phyloP scores from a whole-genome alignment of 2,329 filamentous ascomycete species.

The Colletotrichum lupini region DNA sequence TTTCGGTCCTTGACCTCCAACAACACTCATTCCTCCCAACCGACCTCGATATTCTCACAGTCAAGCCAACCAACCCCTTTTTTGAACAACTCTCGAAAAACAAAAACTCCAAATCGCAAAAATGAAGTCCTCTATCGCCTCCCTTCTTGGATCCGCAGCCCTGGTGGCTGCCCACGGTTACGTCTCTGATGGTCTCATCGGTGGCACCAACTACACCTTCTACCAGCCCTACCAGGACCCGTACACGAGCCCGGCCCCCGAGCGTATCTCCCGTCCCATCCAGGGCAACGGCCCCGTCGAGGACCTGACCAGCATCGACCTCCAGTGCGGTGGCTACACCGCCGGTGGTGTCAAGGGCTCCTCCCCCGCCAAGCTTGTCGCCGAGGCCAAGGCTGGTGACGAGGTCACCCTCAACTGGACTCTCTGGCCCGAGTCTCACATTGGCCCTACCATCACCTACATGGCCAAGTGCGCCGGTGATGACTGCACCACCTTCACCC shows the following conservation, averaged over 20 bases:
- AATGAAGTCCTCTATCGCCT: constrained; percentile 38
- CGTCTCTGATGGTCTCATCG: constrained; percentile 57
- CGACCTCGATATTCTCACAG: constrained; percentile 29
- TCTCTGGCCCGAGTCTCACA: constrained; percentile 59
- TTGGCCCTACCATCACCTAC: constrained; percentile 68
- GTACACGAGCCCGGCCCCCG: constrained; percentile 51
- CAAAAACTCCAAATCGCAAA: constrained; percentile 18
- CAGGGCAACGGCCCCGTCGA: constrained; percentile 68
- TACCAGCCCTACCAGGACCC: constrained; percentile 55
- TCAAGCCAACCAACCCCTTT: constrained; percentile 17
- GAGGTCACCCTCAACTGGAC: constrained; percentile 67
- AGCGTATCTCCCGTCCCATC: constrained; percentile 66
- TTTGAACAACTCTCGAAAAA: not conserved
- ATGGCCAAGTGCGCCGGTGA: constrained; percentile 68
- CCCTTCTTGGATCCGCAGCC: constrained; percentile 46
- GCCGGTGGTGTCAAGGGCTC: constrained; percentile 61
- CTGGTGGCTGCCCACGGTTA: constrained; percentile 61
- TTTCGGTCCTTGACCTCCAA: constrained; percentile 32
- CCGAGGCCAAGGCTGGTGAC: constrained; percentile 63
- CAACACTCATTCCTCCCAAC: constrained; percentile 18
- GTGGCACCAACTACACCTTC: constrained; percentile 46
- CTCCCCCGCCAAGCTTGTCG: constrained; percentile 64
- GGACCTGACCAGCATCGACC: constrained; percentile 62
- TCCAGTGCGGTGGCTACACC: constrained; percentile 67
- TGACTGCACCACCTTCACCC: constrained; percentile 61